phyloP scores from a whole-genome alignment of 352 stramenopile species.

The Phytopythium kandeliae region DNA sequence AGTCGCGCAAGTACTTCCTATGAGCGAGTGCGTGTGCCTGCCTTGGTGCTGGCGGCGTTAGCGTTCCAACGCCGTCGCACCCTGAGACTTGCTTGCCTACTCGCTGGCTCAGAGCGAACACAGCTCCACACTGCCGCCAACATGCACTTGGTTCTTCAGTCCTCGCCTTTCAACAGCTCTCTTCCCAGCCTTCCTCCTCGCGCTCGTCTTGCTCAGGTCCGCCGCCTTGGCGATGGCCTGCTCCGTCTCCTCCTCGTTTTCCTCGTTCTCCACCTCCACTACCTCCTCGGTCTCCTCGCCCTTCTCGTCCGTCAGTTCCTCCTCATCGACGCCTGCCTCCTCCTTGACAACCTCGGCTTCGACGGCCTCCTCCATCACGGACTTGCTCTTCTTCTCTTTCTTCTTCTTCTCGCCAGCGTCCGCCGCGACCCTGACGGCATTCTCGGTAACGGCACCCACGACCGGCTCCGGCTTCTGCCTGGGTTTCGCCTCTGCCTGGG shows the following conservation, averaged over 20 bases:
- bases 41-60: too few species aligned
- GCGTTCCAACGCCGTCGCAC: too few species aligned
- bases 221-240: conserved; percentile 43
- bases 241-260: conserved; percentile 59
- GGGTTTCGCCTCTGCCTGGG: conserved; percentile 9
- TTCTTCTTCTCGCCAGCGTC: conserved; percentile 30
- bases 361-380: conserved; percentile 7
- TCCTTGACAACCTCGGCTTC: conserved; percentile 15
- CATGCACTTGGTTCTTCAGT: too few species aligned
- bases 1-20: too few species aligned
- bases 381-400: conserved; percentile 14
- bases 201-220: conserved; percentile 21
- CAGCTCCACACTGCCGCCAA: too few species aligned
- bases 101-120: too few species aligned
- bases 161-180: too few species aligned
- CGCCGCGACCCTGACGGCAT: neutral
- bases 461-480: conserved; percentile 10
- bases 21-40: too few species aligned
- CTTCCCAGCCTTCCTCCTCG: too few species aligned
- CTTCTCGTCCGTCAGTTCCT: too few species aligned
- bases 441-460: conserved; percentile 4
- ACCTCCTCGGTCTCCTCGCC: conserved; percentile 15
- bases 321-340: too few species aligned
- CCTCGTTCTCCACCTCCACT: conserved; percentile 20
- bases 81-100: too few species aligned